Conservation (phyloP, 192 early-diverging fungal genomes). For the Neocallimastix lanati region DNA sequence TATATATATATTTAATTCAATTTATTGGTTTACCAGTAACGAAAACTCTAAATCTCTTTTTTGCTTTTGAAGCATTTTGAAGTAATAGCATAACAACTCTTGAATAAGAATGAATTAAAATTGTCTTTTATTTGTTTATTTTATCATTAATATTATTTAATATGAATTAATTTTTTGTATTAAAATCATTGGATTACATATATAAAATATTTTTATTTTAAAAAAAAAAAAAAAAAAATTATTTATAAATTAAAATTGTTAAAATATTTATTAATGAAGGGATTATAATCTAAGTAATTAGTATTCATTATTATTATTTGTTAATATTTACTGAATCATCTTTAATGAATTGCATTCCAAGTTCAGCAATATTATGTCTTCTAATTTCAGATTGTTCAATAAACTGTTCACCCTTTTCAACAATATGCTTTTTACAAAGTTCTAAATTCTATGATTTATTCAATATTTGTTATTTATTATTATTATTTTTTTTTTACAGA, state of each 20-base stretch:
- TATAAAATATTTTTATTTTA: too few relatives aligned
- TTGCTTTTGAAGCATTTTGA: conserved; percentile 45
- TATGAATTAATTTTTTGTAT: too few relatives aligned
- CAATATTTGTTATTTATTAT: too few relatives aligned
- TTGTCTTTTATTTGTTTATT: conserved; percentile 22
- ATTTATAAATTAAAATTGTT: too few relatives aligned
- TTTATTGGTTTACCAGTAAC: conserved; percentile 51
- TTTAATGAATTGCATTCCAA: neutral
- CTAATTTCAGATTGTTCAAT: neutral
- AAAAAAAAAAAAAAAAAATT: neutral
- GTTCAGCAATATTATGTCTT: neutral
- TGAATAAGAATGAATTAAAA: conserved; percentile 90
- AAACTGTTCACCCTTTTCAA: neutral
- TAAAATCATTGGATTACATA: too few relatives aligned
- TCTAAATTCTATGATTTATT: neutral
- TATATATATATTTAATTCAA: too few relatives aligned
- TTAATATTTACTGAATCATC: neutral
- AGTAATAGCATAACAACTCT: conserved; percentile 78
- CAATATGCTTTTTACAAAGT: neutral
- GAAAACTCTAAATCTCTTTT: conserved; percentile 81
- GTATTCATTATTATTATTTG: too few relatives aligned
- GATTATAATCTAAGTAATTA: too few relatives aligned
- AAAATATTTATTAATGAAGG: too few relatives aligned
- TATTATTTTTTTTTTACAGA: too few relatives aligned
- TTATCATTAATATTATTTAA: too few relatives aligned